These are phyloP conservation scores for Fusarium falciforme DNA, from an alignment of 2,329 filamentous ascomycete species.

Conservation along the genomic window DNA sequence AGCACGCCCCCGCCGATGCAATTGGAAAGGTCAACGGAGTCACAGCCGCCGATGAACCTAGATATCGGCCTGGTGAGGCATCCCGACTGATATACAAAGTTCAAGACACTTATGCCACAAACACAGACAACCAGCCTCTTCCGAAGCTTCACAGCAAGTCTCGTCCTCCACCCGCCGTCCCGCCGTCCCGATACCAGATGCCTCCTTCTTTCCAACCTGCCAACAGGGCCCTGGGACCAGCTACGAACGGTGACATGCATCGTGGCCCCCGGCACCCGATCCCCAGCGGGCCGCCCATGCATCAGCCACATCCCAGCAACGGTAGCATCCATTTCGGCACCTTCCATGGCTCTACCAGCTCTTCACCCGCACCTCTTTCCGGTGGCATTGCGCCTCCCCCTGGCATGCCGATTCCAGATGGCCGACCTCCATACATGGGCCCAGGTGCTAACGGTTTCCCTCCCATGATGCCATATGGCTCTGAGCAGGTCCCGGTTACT, in stretches of 20 bases:
- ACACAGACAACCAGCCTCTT: conserved; percentile 26
- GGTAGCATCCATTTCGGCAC: conserved; percentile 68
- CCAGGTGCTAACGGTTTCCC: conserved; percentile 51
- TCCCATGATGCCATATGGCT: conserved; percentile 51
- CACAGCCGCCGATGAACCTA: conserved; percentile 24
- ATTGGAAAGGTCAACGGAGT: conserved; percentile 33
- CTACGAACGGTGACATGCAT: conserved; percentile 49
- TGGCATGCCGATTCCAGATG: conserved; percentile 52
- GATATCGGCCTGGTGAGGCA: conserved; percentile 31
- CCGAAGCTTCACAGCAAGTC: conserved; percentile 32
- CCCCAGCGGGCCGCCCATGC: conserved; percentile 53
- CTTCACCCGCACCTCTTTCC: conserved; percentile 66
- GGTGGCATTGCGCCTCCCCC: conserved; percentile 62
- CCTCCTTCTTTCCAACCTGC: conserved; percentile 56
- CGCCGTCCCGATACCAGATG: conserved; percentile 55
- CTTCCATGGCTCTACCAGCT: conserved; percentile 65
- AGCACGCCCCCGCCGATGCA: conserved; percentile 1
- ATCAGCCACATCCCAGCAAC: conserved; percentile 66
- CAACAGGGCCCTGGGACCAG: conserved; percentile 44
- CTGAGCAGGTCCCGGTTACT: conserved; percentile 50
- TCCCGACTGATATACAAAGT: background rate
- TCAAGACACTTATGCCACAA: conserved; percentile 12
- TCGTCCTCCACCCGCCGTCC: conserved; percentile 47
- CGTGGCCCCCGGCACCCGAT: conserved; percentile 48
- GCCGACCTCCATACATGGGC: conserved; percentile 49